A percentile compares a stretch with the other conserved stretches of the same genome.
phyloP scores from a whole-genome alignment of 495 filamentous ascomycete genomes.

The Apiosordaria backusii region DNA sequence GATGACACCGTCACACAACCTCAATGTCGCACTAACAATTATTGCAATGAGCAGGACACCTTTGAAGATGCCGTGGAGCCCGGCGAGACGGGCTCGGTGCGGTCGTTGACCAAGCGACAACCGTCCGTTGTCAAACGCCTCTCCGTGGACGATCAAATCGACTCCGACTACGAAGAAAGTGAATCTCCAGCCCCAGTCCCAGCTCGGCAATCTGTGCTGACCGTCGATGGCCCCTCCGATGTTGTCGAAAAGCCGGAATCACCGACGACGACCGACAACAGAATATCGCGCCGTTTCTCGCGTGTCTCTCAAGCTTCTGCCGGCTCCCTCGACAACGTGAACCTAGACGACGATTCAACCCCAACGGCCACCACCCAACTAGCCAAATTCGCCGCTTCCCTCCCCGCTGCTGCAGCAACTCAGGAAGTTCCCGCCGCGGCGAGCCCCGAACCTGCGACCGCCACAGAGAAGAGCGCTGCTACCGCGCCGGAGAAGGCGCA shows the following conservation, averaged over 20 bases:
- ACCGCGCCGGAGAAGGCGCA: slow-evolving; percentile 24
- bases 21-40: slow-evolving; percentile 16
- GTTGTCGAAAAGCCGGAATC: slow-evolving; percentile 14
- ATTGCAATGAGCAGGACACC: slow-evolving; percentile 54
- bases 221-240: slow-evolving; percentile 19
- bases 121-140: slow-evolving; percentile 34
- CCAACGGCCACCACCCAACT: slow-evolving; percentile 11
- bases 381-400: slow-evolving; percentile 19
- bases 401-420: slow-evolving; percentile 14
- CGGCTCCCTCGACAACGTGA: slow-evolving; percentile 60
- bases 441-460: slow-evolving; percentile 17
- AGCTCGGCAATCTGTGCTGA: neutral
- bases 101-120: slow-evolving; percentile 50
- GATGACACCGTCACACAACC: slow-evolving; percentile 17
- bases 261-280: slow-evolving; percentile 12
- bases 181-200: slow-evolving; percentile 19
- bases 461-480: slow-evolving; percentile 23
- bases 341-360: slow-evolving; percentile 53
- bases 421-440: slow-evolving; percentile 20
- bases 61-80: slow-evolving; percentile 74
- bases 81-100: slow-evolving; percentile 51
- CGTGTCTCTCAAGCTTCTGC: slow-evolving; percentile 58
- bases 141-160: slow-evolving; percentile 28
- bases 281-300: slow-evolving; percentile 60
- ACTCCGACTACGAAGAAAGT: slow-evolving; percentile 25